phyloP scores from a whole-genome alignment of 768 basidiomycete genomes.

The Russula olivacea region DNA sequence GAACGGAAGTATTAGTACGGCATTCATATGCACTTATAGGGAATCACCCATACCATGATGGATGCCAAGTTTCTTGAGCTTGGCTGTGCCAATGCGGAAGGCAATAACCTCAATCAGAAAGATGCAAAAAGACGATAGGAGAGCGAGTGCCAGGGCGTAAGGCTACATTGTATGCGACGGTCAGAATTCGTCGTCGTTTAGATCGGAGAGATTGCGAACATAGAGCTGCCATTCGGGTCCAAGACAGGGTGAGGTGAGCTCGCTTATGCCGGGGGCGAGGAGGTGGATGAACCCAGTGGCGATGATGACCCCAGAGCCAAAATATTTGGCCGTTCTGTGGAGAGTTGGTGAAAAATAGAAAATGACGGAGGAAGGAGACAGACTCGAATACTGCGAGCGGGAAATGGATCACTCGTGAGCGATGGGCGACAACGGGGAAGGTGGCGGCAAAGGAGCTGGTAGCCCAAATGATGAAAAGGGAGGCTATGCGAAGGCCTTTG shows the following conservation, averaged over 20 bases:
- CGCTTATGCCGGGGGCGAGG: conserved; percentile 65
- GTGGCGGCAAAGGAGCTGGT: conserved; percentile 56
- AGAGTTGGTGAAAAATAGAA: neutral
- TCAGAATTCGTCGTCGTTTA: neutral
- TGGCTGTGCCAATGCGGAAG: conserved; percentile 78
- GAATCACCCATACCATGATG: conserved; percentile 45
- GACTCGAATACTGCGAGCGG: conserved; percentile 67
- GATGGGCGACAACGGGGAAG: conserved; percentile 62
- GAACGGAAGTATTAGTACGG: neutral
- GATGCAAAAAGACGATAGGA: conserved; percentile 74
- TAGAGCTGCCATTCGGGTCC: conserved; percentile 64
- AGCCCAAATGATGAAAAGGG: conserved; percentile 67
- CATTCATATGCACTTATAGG: neutral
- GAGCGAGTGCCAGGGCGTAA: conserved; percentile 74
- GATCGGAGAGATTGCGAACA: conserved; percentile 40
- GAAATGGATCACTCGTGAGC: conserved; percentile 46
- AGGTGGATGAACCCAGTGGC: conserved; percentile 20
- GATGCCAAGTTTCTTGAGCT: conserved; percentile 60
- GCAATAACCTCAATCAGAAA: conserved; percentile 84
- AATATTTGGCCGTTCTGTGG: conserved; percentile 22
- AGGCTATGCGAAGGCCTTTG: conserved; percentile 55
- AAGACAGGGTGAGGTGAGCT: conserved; percentile 66
- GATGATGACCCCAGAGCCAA: conserved; percentile 20
- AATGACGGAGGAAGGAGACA: conserved; percentile 28
- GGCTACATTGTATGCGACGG: conserved; percentile 43